Evolutionary conservation across 495 filamentous ascomycete genomes (phyloP).

Genomic region (Trichoderma erinaceum): DNA sequence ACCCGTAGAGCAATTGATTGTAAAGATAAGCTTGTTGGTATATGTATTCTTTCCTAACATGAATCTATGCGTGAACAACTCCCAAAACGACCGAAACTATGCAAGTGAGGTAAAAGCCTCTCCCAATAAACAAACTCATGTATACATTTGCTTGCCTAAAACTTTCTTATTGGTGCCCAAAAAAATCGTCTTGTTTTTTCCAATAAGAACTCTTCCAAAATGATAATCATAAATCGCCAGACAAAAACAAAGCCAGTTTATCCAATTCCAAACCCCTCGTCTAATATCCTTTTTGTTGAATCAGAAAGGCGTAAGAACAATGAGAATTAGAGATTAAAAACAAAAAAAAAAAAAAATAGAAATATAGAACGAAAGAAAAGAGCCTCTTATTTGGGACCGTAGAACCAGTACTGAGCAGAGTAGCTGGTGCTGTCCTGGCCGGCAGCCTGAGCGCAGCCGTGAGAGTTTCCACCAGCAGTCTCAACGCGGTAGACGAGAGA

Average conservation of each 20-base stretch:
- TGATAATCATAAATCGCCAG: background rate
- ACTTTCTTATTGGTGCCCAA: background rate
- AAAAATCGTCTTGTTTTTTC: background rate
- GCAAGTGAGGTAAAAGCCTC: background rate
- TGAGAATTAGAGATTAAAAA: background rate
- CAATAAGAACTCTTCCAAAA: background rate
- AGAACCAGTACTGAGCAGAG: conserved; percentile 68
- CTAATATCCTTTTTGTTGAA: background rate
- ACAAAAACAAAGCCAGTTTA: background rate
- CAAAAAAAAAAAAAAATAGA: background rate
- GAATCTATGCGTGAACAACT: background rate
- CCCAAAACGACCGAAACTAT: background rate
- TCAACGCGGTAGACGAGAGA: conserved; percentile 59
- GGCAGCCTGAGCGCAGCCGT: conserved; percentile 35
- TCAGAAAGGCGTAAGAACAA: background rate
- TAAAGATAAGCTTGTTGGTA: background rate
- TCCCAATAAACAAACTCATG: background rate
- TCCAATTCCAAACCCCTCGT: background rate
- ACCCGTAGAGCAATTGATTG: background rate
- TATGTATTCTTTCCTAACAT: background rate
- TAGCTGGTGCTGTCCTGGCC: conserved; percentile 52
- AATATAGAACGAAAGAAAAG: background rate
- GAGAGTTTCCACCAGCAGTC: conserved; percentile 56
- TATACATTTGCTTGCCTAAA: background rate
- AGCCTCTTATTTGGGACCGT: conserved; percentile 24